A percentile compares a stretch with the other conserved stretches of the same genome.
Evolutionary conservation across 2,329 filamentous ascomycete genomes (phyloP).

Genomic region (Drechslerella coelobrocha): DNA sequence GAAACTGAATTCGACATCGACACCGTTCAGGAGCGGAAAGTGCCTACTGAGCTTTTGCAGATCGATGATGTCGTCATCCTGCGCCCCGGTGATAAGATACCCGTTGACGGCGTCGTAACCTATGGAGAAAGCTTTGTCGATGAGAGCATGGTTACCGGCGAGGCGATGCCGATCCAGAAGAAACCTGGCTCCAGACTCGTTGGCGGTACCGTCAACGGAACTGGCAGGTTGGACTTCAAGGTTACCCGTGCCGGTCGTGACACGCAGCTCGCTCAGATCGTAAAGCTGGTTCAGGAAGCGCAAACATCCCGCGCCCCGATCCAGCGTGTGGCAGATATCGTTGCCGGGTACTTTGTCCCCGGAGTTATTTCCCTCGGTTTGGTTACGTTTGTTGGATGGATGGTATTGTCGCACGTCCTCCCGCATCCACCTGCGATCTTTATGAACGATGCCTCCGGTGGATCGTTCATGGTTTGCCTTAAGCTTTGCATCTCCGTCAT

Average conservation of each 20-base stretch:
- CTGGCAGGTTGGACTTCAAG: constrained; percentile 87
- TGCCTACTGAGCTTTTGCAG: constrained; percentile 92
- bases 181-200: constrained; percentile 79
- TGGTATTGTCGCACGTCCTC: constrained; percentile 88
- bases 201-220: constrained; percentile 93
- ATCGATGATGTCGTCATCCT: constrained; percentile 92
- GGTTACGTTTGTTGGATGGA: constrained; percentile 87
- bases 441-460: constrained; percentile 77
- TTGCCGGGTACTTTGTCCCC: constrained; percentile 94
- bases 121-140: constrained; percentile 92
- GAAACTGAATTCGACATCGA: constrained; percentile 56
- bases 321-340: constrained; percentile 85
- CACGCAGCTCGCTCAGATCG: constrained; percentile 96
- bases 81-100: constrained; percentile 93
- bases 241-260: constrained; percentile 92
- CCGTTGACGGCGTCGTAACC: constrained; percentile 85
- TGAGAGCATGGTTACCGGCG: constrained; percentile 98
- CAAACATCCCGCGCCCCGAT: constrained; percentile 95
- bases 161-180: constrained; percentile 94
- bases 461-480: constrained; percentile 93
- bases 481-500: constrained; percentile 98
- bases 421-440: constrained; percentile 88
- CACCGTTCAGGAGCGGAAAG: constrained; percentile 73
- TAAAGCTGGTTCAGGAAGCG: constrained; percentile 96
- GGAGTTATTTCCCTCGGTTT: constrained; percentile 83